A percentile compares a stretch with the other conserved stretches of the same genome.
Evolutionary conservation across 306 rosid species (phyloP).

Genomic region (Cicer cuneatum): DNA sequence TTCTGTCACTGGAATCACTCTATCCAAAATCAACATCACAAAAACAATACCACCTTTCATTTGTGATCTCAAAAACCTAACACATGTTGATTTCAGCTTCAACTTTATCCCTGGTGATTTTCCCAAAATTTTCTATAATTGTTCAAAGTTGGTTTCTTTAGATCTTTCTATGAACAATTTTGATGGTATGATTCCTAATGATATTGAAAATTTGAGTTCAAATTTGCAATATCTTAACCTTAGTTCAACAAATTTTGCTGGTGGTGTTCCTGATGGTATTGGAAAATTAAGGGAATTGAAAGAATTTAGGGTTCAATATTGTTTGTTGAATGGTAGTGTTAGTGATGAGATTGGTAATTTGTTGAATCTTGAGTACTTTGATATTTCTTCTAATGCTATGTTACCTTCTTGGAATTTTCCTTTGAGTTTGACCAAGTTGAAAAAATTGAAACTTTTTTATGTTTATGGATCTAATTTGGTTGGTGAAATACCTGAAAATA

Average conservation of each 20-base stretch:
- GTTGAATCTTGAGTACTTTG: constrained; percentile 48
- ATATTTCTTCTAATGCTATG: constrained; percentile 38
- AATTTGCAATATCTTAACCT: constrained; percentile 43
- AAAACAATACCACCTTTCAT: constrained; percentile 39
- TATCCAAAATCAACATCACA: constrained; percentile 26
- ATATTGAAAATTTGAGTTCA: constrained; percentile 25
- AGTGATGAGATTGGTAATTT: constrained; percentile 40
- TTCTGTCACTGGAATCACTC: constrained; percentile 40
- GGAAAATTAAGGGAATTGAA: constrained; percentile 40
- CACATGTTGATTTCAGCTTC: constrained; percentile 41
- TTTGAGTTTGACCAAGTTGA: constrained; percentile 39
- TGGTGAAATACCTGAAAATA: constrained; percentile 41
- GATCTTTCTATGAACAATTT: constrained; percentile 44
- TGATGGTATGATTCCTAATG: constrained; percentile 47
- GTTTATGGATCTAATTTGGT: constrained; percentile 41
- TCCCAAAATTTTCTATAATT: constrained; percentile 41
- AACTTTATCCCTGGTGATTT: constrained; percentile 50
- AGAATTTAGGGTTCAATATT: constrained; percentile 22
- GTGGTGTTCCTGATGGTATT: constrained; percentile 47
- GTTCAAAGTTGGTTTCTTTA: constrained; percentile 43
- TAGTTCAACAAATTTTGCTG: constrained; percentile 45
- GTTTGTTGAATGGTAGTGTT: constrained; percentile 40
- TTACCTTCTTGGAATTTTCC: constrained; percentile 46
- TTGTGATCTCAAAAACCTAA: constrained; percentile 43
- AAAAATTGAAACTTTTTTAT: constrained; percentile 39